These are phyloP conservation scores for Saccharomycopsis selenospora DNA, from an alignment of 805 yeast genomes.

Conservation along the genomic window DNA sequence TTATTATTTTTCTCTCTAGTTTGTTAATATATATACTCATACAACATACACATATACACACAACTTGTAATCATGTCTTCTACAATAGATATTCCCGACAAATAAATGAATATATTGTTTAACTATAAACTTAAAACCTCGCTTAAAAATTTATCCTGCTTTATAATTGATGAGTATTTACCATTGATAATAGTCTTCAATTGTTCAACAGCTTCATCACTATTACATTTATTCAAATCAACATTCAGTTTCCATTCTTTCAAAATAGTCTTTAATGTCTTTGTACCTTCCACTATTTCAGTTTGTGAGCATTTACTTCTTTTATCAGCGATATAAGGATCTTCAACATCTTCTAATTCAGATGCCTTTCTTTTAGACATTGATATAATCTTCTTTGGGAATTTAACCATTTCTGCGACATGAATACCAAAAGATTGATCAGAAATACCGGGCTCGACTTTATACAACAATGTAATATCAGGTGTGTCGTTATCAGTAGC, in stretches of 20 bases:
- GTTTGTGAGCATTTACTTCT: conserved; percentile 41
- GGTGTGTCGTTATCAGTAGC: conserved; percentile 25
- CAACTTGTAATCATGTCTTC: too few relatives aligned
- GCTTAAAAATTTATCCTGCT: conserved; percentile 36
- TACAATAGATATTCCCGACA: too few relatives aligned
- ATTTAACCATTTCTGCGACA: conserved; percentile 92
- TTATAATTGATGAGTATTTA: conserved; percentile 26
- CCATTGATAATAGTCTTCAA: conserved; percentile 29
- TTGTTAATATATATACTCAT: too few relatives aligned
- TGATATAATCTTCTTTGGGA: conserved; percentile 79
- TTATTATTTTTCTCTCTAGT: too few relatives aligned
- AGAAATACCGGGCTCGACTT: conserved; percentile 93
- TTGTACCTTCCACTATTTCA: conserved; percentile 46
- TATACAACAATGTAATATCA: conserved; percentile 82
- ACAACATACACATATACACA: too few relatives aligned
- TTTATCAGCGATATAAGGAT: conserved; percentile 39
- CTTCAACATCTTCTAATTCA: conserved; percentile 63
- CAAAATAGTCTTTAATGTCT: conserved; percentile 40
- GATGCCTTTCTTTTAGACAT: conserved; percentile 95
- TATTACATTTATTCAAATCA: conserved; percentile 22
- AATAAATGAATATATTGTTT: not conserved
- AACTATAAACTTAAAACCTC: conserved; percentile 35
- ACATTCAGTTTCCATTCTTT: conserved; percentile 48
- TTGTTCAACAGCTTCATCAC: conserved; percentile 34
- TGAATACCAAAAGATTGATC: conserved; percentile 97